A percentile compares a stretch with the other conserved stretches of the same genome.
phyloP scores from a whole-genome alignment of 164 flowering plant genomes.

The Chimonanthus praecox region DNA sequence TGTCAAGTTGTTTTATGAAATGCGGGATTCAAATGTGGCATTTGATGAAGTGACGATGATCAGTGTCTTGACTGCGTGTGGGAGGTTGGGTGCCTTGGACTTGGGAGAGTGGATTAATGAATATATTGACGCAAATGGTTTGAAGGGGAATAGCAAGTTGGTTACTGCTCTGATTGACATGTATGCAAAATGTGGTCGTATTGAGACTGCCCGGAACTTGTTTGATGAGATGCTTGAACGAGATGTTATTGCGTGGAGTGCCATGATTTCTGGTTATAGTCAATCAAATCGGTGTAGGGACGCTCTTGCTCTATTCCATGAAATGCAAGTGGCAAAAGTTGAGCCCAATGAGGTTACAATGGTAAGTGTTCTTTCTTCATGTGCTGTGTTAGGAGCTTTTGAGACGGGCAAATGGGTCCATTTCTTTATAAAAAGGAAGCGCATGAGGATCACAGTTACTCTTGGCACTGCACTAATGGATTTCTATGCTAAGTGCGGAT shows the following conservation, averaged over 20 bases:
- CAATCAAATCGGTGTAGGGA: conserved; percentile 32
- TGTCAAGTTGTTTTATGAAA: conserved; percentile 27
- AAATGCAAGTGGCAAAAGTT: conserved; percentile 33
- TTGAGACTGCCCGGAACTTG: conserved; percentile 31
- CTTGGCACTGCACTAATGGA: conserved; percentile 46
- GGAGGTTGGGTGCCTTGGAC: conserved; percentile 37
- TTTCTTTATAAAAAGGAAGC: conserved; percentile 29
- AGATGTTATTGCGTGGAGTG: conserved; percentile 51
- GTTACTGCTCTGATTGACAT: conserved; percentile 45
- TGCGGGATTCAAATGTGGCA: conserved; percentile 21
- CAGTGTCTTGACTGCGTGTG: conserved; percentile 45
- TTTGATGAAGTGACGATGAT: conserved; percentile 38
- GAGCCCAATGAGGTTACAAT: conserved; percentile 46
- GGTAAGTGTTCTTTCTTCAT: conserved; percentile 47
- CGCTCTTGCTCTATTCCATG: conserved; percentile 34
- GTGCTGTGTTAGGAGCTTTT: conserved; percentile 45
- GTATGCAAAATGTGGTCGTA: conserved; percentile 47
- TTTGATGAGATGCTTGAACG: conserved; percentile 34
- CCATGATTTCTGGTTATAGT: conserved; percentile 48
- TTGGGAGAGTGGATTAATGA: conserved; percentile 36
- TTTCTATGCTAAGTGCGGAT: conserved; percentile 45
- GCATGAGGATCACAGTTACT: conserved; percentile 30
- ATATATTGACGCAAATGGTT: conserved; percentile 28
- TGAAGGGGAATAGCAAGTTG: conserved; percentile 22
- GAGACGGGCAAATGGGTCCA: conserved; percentile 46